Base-by-base conservation (phyloP, 2,329 filamentous ascomycete genomes). In the Colletotrichum lentis region DNA sequence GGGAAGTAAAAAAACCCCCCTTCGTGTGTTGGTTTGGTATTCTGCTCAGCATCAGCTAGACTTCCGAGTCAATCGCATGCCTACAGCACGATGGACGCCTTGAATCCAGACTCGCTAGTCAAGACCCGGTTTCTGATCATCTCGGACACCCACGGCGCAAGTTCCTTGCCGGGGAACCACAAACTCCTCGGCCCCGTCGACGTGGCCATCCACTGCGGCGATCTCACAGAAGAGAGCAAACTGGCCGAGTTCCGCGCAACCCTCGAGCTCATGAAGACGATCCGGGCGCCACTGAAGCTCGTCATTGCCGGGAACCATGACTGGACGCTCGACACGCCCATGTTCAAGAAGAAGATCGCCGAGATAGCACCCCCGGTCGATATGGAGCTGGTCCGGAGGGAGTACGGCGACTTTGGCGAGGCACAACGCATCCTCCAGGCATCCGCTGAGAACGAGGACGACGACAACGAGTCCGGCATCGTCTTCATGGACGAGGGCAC, bases 251-350 rank as follows among this genome's bases (percentile, higher is more conserved):
- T 80, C 50, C 72, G 69, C 24, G 69, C 72, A 3, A 75, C 80
- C 0, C 72, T 86, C 5, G 63, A 75, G 1, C 72, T 82, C 0
- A 75, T 86, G 0, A 71, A 76, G 10, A 58, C 57, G 0, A 73
- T 85, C 18, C 65, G 80, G 1, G 82, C 83, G 0, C 78, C 81
- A 0, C 73, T 85, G 3, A 86, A 86, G 62, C 71, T 86, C 1
- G 75, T 81, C 7, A 85, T 87, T 50, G 78, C 84, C 2, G 84
- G 84, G 1, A 86, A 86, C 59, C 83, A 86, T 67, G 83, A 87
- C 67, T 84, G 84, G 47, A 80, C 77, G 0, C 73, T 82, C 2
- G 79, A 82, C 39, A 43, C 5, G 11, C 47, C 54, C 2, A 31
- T 47, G 10, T 57, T 54, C 43, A 14, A 18, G 11, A 31, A 11